Conservation (phyloP, 2,329 filamentous ascomycete genomes). For the Beauveria brongniartii region DNA sequence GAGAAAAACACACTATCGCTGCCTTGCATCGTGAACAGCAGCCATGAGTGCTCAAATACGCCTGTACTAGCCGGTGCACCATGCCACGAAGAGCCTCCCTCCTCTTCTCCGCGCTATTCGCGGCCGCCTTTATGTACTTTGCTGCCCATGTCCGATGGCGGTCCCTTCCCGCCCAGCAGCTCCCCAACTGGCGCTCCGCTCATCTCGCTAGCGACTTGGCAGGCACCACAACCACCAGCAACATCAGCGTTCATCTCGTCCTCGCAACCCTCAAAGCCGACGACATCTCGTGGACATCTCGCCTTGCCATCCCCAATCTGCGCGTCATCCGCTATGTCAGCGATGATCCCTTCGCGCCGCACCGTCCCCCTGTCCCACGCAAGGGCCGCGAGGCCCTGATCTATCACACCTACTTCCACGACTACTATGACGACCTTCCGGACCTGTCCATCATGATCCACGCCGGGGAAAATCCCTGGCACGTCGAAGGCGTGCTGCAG, state of each 20-base stretch:
- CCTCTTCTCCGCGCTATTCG: neutral
- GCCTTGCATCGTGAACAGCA: too few species aligned
- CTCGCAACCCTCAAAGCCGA: slow-evolving; percentile 20
- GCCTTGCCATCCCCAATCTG: slow-evolving; percentile 24
- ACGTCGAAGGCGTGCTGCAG: slow-evolving; percentile 27
- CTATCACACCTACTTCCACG: slow-evolving; percentile 54
- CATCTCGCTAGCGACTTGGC: neutral
- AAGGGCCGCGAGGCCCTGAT: slow-evolving; percentile 57
- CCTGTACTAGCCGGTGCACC: neutral
- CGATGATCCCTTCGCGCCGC: slow-evolving; percentile 36
- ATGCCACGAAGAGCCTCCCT: neutral
- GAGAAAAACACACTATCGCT: too few species aligned
- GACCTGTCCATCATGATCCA: slow-evolving; percentile 56
- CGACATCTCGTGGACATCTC: slow-evolving; percentile 24
- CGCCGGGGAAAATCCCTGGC: slow-evolving; percentile 40
- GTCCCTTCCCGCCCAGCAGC: neutral
- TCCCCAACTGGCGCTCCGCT: neutral
- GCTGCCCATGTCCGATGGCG: neutral
- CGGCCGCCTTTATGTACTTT: neutral
- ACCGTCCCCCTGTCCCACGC: slow-evolving; percentile 41
- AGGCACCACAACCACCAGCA: neutral
- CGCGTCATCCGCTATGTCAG: slow-evolving; percentile 38
- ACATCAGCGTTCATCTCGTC: slow-evolving; percentile 23
- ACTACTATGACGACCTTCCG: slow-evolving; percentile 51
- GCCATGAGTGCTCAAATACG: too few species aligned